A percentile compares a stretch with the other conserved stretches of the same genome.
phyloP scores from a whole-genome alignment of 352 stramenopile species.

The Pythium plurisporium region DNA sequence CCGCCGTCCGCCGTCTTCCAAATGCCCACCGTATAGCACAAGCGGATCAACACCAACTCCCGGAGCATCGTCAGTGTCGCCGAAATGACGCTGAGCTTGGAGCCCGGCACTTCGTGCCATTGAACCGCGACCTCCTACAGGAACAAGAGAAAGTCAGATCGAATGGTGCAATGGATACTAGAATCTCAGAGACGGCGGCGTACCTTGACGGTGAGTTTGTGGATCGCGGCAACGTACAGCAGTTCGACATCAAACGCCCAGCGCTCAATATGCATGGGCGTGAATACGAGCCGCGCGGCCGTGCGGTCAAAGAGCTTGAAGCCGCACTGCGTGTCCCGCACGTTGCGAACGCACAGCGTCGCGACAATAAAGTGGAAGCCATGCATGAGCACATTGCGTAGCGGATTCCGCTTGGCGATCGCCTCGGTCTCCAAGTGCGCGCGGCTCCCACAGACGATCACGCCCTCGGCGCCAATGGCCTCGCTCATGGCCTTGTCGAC shows the following conservation, averaged over 20 bases:
- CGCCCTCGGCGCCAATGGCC: constrained; percentile 29
- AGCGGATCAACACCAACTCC: constrained; percentile 87
- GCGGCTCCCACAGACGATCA: constrained; percentile 88
- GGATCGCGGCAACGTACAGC: constrained; percentile 75
- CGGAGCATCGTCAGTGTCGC: constrained; percentile 90
- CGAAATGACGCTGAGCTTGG: constrained; percentile 86
- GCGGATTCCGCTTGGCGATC: constrained; percentile 78
- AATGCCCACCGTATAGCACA: constrained; percentile 89
- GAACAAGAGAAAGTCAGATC: not conserved
- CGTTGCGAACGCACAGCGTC: constrained; percentile 77
- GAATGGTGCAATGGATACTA: not conserved
- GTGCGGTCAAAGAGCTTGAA: constrained; percentile 93
- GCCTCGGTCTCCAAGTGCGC: constrained; percentile 86
- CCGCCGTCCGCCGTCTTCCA: constrained; percentile 76
- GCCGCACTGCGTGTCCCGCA: constrained; percentile 93
- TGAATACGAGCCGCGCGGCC: constrained; percentile 80
- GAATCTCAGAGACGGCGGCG: not conserved
- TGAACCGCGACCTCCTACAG: constrained; percentile 87
- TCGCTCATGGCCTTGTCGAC: constrained; percentile 52
- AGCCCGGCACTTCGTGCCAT: constrained; percentile 90
- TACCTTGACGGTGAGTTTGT: constrained; percentile 61
- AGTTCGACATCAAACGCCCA: constrained; percentile 96
- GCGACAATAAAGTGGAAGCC: constrained; percentile 91
- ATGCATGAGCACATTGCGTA: constrained; percentile 91
- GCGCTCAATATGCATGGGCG: constrained; percentile 90